Conservation (phyloP, 805 yeast genomes). For the Teunomyces stri region DNA sequence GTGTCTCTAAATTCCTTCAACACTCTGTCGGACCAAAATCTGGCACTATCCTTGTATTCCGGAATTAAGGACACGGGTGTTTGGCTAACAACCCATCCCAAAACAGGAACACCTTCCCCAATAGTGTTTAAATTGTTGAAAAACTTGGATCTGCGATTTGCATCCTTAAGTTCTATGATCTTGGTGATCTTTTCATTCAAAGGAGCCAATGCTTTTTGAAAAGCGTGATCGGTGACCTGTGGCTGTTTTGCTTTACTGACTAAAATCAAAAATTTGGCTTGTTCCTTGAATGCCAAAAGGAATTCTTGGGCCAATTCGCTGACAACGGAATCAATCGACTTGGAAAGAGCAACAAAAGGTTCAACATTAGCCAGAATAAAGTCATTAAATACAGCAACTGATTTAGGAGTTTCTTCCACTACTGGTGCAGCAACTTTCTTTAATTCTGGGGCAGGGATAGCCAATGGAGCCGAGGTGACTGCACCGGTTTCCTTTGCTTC, state of each 20-base stretch:
- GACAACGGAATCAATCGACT: slow-evolving; percentile 54
- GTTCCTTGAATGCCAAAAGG: slow-evolving; percentile 55
- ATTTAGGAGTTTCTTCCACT: slow-evolving; percentile 33
- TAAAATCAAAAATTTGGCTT: slow-evolving; percentile 56
- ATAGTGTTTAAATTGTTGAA: slow-evolving; percentile 76
- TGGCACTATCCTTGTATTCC: slow-evolving; percentile 87
- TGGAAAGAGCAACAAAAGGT: slow-evolving; percentile 59
- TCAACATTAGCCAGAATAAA: slow-evolving; percentile 51
- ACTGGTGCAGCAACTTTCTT: slow-evolving; percentile 11
- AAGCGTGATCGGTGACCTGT: slow-evolving; percentile 50
- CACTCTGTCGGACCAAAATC: slow-evolving; percentile 91
- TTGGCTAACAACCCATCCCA: slow-evolving; percentile 84
- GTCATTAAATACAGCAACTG: slow-evolving; percentile 51
- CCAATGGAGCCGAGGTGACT: slow-evolving; percentile 8
- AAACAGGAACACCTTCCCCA: slow-evolving; percentile 83
- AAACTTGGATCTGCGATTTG: slow-evolving; percentile 63
- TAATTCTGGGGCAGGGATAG: slow-evolving; percentile 11
- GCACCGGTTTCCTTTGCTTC: neutral
- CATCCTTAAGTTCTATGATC: slow-evolving; percentile 67
- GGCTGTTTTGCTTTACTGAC: slow-evolving; percentile 67
- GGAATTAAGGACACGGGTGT: slow-evolving; percentile 75
- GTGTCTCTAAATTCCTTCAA: slow-evolving; percentile 78
- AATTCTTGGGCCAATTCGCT: slow-evolving; percentile 52
- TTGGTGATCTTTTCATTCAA: slow-evolving; percentile 58
- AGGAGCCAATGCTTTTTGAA: slow-evolving; percentile 61